A percentile compares a stretch with the other conserved stretches of the same genome.
Evolutionary conservation across 1,284 basidiomycete species (phyloP).

Genomic region (Pascua guehoae): DNA sequence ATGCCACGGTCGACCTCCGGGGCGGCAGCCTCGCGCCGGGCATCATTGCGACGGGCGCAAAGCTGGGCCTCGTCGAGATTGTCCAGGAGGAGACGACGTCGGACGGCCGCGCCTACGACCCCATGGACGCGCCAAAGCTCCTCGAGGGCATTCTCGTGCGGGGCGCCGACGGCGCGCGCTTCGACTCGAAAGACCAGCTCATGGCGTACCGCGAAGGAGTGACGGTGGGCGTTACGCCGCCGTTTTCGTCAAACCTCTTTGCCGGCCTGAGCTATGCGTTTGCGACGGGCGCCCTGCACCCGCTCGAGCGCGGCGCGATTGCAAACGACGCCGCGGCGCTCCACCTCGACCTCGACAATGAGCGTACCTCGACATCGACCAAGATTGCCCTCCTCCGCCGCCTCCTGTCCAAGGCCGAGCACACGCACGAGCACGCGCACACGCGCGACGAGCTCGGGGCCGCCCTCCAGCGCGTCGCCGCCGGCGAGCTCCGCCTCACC

Average conservation of each 20-base stretch:
- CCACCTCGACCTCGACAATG: conserved; percentile 61
- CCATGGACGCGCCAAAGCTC: conserved; percentile 52
- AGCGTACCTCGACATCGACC: conserved; percentile 58
- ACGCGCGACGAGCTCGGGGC: conserved; percentile 50
- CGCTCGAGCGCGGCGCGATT: conserved; percentile 65
- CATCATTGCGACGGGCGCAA: conserved; percentile 47
- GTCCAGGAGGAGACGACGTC: conserved; percentile 60
- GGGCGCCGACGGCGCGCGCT: conserved; percentile 70
- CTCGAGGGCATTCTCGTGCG: conserved; percentile 58
- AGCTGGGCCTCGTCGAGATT: conserved; percentile 51
- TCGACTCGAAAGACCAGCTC: conserved; percentile 65
- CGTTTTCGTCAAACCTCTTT: conserved; percentile 43
- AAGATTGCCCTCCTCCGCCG: conserved; percentile 67
- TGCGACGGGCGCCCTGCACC: conserved; percentile 61
- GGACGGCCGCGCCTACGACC: conserved; percentile 54
- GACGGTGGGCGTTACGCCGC: conserved; percentile 57
- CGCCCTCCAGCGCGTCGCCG: conserved; percentile 60
- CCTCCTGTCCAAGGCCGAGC: conserved; percentile 51
- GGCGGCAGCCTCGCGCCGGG: conserved; percentile 50
- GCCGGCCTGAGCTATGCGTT: conserved; percentile 65
- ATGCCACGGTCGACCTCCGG: conserved; percentile 45
- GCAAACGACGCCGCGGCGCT: conserved; percentile 65
- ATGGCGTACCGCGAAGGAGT: conserved; percentile 56
- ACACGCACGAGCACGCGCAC: background rate
- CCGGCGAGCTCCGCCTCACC: conserved; percentile 63